Base-by-base conservation (phyloP, 768 basidiomycete genomes). In the Hydnum rufescens region DNA sequence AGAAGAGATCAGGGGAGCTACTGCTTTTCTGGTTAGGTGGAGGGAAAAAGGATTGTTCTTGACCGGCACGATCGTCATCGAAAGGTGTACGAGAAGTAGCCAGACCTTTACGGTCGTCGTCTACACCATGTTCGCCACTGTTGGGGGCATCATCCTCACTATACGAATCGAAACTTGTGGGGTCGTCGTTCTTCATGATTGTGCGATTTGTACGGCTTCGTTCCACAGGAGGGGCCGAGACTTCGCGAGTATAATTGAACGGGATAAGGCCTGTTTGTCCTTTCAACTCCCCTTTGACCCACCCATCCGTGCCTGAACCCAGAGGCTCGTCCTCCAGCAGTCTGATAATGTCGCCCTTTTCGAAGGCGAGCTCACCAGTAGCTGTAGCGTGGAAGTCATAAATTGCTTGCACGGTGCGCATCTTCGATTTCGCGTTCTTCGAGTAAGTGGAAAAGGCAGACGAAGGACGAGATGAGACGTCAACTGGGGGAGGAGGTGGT, bases 201-300 rank as follows among this genome's bases (percentile, higher is more conserved):
- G n/a, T n/a, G n/a, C n/a, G n/a, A n/a, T n/a, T n/a, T n/a, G n/a
- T n/a, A n/a, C n/a, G n/a, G n/a, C n/a, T n/a, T n/a, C n/a, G n/a
- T n/a, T n/a, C n/a, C n/a, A n/a, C n/a, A n/a, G n/a, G n/a, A n/a
- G n/a, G n/a, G n/a, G n/a, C n/a, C n/a, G n/a, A n/a, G n/a, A n/a
- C n/a, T n/a, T n/a, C n/a, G n/a, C n/a, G n/a, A n/a, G 77, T 79
- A 64, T 87, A 82, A 4, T 77, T 72, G 1, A 75, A 72, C 0
- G 89, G 89, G 71, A 95, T 92, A 39, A 93, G 62, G 13, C 89
- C 89, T 50, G 72, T 76, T 56, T 70, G 70, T 1, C 83, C 85
- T 52, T 73, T 66, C 25, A 60, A 54, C 31, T 76, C 62, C 61
- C 82, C 77, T 4, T 88, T 89, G 68, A 88, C 74, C 82, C 86